Evolutionary conservation across 306 rosid species (phyloP), one percentile per base, ranked within the genome.

Genomic region (Datisca glomerata): DNA sequence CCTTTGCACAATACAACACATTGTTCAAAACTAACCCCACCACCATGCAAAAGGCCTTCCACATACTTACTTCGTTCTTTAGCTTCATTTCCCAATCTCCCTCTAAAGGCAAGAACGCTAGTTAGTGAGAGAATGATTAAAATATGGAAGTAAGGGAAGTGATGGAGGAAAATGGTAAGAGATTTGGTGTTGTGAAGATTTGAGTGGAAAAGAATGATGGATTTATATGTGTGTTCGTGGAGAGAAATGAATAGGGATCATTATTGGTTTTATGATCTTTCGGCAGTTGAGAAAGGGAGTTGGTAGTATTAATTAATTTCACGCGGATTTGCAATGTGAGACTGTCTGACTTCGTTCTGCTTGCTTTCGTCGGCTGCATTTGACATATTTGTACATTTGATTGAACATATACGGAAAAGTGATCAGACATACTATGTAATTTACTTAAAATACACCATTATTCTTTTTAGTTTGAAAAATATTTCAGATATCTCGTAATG

Each of bases 1-100:
- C 70, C 64, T 52, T 59, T 11, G 39, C 69, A 18, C 49, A 57
- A 46, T 36, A 13, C 39, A 41, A 38, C 74, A 66, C 41, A 34
- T 49, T n/a, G 45, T 34, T 46, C 44, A 71, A 6, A 12, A 68
- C 53, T 33, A 59, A 25, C 13, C 7, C 39, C 13, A 38, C 42
- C 52, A 40, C 19, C 28, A 42, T 50, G 27, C 46, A 39, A 40
- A 49, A 40, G 27, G 12, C 24, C 40, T 35, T 13, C 28, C 19
- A 19, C 23, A 20, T 56, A 25, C 45, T 25, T 25, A 8, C 43
- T 13, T 18, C 43, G 10, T 38, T 4, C 19, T 15, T 18, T 8
- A 38, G 7, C 9, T 38, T 6, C 19, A 13, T 12, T 8, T 8
- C 43, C 42, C 42, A 38, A 18, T 3, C 1, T n/a, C 41, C 41